Conservation (phyloP, 83 land plant species). For the Larix sibirica region DNA sequence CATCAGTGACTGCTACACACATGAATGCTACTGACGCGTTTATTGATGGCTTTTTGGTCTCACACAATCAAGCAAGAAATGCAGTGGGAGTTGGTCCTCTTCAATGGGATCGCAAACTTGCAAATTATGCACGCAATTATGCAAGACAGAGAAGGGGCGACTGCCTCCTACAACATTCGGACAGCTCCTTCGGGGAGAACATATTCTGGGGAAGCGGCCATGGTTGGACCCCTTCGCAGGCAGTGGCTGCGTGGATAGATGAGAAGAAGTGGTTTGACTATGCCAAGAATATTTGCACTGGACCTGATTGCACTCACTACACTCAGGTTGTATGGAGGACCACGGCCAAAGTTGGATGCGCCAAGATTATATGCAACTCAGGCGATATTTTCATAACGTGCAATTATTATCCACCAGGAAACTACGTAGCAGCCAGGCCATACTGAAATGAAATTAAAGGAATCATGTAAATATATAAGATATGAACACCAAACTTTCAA, state of each 20-base stretch:
- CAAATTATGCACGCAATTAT: too few species aligned
- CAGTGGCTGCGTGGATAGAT: conserved; percentile 23
- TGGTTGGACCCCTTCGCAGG: conserved; percentile 20
- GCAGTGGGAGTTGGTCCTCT: too few species aligned
- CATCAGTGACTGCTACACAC: too few species aligned
- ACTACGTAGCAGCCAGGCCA: conserved; percentile 23
- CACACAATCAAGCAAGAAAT: too few species aligned
- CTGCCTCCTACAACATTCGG: too few species aligned
- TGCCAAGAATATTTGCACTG: conserved; percentile 21
- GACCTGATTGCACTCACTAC: conserved; percentile 28
- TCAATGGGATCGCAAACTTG: too few species aligned
- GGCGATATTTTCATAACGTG: conserved; percentile 21
- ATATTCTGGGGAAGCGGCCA: conserved; percentile 24
- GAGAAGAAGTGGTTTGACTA: conserved; percentile 24
- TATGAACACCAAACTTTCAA: neutral
- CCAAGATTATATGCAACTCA: conserved; percentile 18
- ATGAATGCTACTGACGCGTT: too few species aligned
- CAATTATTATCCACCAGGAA: conserved; percentile 30
- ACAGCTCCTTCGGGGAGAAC: too few species aligned
- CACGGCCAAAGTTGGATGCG: conserved; percentile 24
- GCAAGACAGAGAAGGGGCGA: too few species aligned
- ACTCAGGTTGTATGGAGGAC: conserved; percentile 36
- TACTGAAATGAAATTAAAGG: conserved; percentile 13
- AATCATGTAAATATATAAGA: neutral
- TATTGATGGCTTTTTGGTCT: too few species aligned